Conservation (phyloP, 1,139 yeast species). For the Groenewaldozyma auringiensis region DNA sequence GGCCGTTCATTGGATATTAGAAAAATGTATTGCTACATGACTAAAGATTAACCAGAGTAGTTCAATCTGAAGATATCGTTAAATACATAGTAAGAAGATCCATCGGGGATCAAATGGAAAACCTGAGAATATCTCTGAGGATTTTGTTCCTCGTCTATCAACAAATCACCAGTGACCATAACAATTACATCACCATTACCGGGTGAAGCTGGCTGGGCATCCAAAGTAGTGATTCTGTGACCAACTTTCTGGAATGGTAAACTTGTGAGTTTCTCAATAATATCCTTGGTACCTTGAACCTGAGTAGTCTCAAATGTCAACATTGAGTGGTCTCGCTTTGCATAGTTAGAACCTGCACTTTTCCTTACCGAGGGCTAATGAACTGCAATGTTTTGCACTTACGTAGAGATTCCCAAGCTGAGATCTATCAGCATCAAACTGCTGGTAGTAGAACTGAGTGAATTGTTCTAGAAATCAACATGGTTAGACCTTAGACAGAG, state of each 20-base stretch:
- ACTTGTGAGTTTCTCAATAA: constrained; percentile 80
- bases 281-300: constrained; percentile 87
- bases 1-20: no score
- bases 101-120: constrained; percentile 93
- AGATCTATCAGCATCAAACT: constrained; percentile 86
- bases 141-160: constrained; percentile 88
- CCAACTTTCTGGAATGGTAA: constrained; percentile 88
- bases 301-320: constrained; percentile 92
- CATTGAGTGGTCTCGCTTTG: constrained; percentile 86
- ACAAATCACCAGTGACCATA: constrained; percentile 94
- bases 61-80: constrained; percentile 89
- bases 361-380: neutral
- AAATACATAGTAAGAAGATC: constrained; percentile 82
- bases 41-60: constrained; percentile 9
- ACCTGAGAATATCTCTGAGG: constrained; percentile 96
- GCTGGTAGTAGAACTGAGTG: constrained; percentile 90
- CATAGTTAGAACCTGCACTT: neutral
- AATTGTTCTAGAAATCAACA: constrained; percentile 47
- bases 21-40: no score
- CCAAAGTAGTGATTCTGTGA: constrained; percentile 89
- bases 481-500: neutral
- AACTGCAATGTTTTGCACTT: constrained; percentile 21
- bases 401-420: constrained; percentile 88
- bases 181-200: constrained; percentile 82
- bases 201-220: constrained; percentile 96